These are phyloP conservation scores for Eucalyptus erythrocorys DNA, from an alignment of 345 rosid genomes.

Conservation along the genomic window DNA sequence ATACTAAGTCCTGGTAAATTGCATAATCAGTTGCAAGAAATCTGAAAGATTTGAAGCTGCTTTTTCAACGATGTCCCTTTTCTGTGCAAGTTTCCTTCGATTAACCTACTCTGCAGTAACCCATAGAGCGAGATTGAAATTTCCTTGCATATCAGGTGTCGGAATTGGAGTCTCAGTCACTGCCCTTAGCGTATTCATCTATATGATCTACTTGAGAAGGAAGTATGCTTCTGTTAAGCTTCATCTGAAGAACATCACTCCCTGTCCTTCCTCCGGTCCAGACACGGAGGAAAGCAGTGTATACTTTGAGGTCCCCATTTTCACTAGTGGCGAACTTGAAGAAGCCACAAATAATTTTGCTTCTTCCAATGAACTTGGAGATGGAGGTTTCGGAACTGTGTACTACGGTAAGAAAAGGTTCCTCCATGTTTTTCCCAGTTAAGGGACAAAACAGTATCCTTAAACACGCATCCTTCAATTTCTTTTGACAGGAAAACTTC, in stretches of 20 bases:
- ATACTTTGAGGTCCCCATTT: slow-evolving; percentile 33
- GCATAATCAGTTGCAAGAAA: background rate
- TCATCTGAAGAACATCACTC: background rate
- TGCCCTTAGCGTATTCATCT: slow-evolving; percentile 1
- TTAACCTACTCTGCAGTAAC: fast-evolving
- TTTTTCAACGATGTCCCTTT: background rate
- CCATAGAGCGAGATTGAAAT: background rate
- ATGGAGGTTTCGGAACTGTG: slow-evolving; percentile 62
- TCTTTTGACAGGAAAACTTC: slow-evolving; percentile 1
- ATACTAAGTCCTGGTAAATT: background rate
- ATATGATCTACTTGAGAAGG: background rate
- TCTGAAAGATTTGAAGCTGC: background rate
- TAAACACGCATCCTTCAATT: background rate
- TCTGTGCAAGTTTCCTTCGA: background rate
- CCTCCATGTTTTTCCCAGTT: background rate
- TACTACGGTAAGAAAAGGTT: slow-evolving; percentile 31
- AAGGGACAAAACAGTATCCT: background rate
- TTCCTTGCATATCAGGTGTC: background rate
- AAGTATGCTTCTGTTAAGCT: background rate
- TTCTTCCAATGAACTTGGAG: slow-evolving; percentile 27
- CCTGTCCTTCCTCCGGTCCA: slow-evolving; percentile 4
- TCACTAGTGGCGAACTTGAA: slow-evolving; percentile 40
- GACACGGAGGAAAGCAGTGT: slow-evolving; percentile 13
- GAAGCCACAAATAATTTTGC: slow-evolving; percentile 37
- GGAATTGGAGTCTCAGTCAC: slow-evolving; percentile 8